phyloP scores from a whole-genome alignment of 148 eudicot species.

The Rhododendron ferrugineum region DNA sequence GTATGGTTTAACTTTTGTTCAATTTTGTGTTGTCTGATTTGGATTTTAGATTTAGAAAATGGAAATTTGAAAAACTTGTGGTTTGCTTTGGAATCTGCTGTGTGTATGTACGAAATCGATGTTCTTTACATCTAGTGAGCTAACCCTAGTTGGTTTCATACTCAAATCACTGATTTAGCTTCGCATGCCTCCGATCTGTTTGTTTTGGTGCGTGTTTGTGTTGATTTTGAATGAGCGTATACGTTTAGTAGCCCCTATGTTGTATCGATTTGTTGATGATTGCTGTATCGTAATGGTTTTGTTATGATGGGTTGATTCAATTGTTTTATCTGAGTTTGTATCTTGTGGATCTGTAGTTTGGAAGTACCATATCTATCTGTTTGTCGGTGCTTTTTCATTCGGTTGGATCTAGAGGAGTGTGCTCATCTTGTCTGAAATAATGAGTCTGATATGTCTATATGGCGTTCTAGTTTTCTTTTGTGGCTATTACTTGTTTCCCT shows the following conservation, averaged over 20 bases:
- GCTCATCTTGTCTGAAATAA: not conserved
- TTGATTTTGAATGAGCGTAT: not conserved
- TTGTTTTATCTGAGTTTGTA: not conserved
- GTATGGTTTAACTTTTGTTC: not conserved
- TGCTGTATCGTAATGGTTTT: not conserved
- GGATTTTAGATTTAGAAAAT: not conserved
- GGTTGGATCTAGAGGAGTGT: not conserved
- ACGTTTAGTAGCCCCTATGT: not conserved
- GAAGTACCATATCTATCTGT: not conserved
- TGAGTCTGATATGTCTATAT: not conserved
- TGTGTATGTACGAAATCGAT: not conserved
- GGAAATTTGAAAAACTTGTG: not conserved
- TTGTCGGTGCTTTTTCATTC: not conserved
- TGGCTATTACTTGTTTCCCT: not conserved
- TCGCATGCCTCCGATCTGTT: slow-evolving; percentile 2
- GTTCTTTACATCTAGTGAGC: not conserved
- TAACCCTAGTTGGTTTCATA: not conserved
- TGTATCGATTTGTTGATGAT: not conserved
- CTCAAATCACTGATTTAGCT: not conserved
- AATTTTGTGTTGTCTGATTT: not conserved
- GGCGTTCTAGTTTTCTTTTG: not conserved
- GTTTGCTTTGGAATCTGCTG: not conserved
- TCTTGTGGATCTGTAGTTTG: not conserved
- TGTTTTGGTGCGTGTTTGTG: not conserved
- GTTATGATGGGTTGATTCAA: not conserved